Base-by-base conservation (phyloP, 1,284 basidiomycete genomes). In the Cutaneotrichosporon sp. region DNA sequence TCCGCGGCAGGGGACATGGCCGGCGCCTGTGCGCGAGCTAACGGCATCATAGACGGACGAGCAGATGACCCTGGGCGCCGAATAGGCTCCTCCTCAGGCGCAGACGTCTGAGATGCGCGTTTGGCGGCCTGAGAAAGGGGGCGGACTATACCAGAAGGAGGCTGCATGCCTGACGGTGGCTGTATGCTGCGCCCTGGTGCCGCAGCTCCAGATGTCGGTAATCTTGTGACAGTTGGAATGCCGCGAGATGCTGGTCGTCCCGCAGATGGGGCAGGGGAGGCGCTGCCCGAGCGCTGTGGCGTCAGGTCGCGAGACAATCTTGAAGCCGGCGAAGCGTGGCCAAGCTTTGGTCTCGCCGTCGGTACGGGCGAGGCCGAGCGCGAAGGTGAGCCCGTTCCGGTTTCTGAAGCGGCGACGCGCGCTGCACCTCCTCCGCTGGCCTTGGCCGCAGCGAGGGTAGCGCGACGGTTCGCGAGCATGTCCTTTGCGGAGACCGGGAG, bases 391-490 rank as follows among this genome's bases (percentile, higher is more conserved):
- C n/a, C n/a, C n/a, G 43, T 22, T 2, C 50, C 50, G 3, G 50
- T 24, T n/a, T 51, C 50, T 10, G 42, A 29, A 3, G 43, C 25
- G 6, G 26, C 42, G 22, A 43, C 43, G 3, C 34, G 34, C 25
- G 43, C 19, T n/a, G 39, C 37, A 2, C 44, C 22, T 4, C 27
- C 12, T 17, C 42, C 41, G 7, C 32, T 41, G 26, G 47, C 51
- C 49, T 67, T 68, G 17, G 62, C 54, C 0, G 68, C 57, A 0
- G 65, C 65, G 58, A 73, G 64, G 7, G 70, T 65, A 10, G 68
- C 68, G 19, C 63, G 46, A 37, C 71, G 61, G 52, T 73, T 73
- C n/a, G 68, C 68, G 17, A 73, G 58, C 71, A 73, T 73, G 46
- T 73, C 71, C 52, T 71, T 73, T 11, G 66, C 57, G 2, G 62